phyloP scores from a whole-genome alignment of 257 asterid genomes.

The Petunia secreta region DNA sequence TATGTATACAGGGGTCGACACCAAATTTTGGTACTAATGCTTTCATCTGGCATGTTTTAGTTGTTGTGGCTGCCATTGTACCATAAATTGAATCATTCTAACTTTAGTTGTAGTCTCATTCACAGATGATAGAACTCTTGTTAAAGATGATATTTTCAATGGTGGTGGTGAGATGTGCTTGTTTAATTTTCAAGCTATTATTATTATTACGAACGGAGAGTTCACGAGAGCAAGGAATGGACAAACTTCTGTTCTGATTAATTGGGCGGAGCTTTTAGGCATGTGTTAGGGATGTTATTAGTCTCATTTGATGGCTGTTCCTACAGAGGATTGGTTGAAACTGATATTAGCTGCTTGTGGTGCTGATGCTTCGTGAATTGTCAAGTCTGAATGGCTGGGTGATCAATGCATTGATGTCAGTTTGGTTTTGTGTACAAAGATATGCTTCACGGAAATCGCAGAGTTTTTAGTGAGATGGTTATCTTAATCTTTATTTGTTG shows the following conservation, averaged over 20 bases:
- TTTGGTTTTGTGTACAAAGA: background rate
- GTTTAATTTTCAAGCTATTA: background rate
- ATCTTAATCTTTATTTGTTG: background rate
- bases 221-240: background rate
- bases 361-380: background rate
- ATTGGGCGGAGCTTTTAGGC: background rate
- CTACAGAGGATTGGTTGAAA: background rate
- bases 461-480: background rate
- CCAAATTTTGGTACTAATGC: conserved; percentile 36
- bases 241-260: background rate
- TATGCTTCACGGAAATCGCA: background rate
- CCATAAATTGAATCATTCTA: conserved; percentile 28
- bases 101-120: conserved; percentile 29
- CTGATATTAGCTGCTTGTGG: background rate
- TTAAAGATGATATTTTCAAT: conserved; percentile 27
- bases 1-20: conserved; percentile 34
- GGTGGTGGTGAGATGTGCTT: conserved; percentile 21
- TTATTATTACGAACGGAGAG: conserved; percentile 16
- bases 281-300: background rate
- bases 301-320: background rate
- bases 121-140: conserved; percentile 30
- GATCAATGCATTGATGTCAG: background rate
- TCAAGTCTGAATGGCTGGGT: background rate
- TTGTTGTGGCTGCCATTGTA: conserved; percentile 35
- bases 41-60: conserved; percentile 29